Evolutionary conservation across 805 yeast genomes (phyloP), one percentile per base, ranked within the genome.

Genomic region (Hanseniaspora thailandica): DNA sequence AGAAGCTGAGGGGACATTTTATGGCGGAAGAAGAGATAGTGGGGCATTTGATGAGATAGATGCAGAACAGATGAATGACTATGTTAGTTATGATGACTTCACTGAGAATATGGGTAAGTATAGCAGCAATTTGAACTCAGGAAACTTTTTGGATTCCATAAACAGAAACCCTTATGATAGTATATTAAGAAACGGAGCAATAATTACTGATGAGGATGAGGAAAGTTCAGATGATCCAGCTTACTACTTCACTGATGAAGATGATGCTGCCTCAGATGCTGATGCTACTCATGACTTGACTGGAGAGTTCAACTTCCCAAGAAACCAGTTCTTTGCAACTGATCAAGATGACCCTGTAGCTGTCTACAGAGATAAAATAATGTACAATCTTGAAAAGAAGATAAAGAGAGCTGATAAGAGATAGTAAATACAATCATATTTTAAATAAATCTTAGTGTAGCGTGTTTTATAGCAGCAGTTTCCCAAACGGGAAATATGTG

Each of bases 221-320:
- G 93, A 85, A 59, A 84, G 84, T 58, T 94, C 93, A 0, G 89
- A 82, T 22, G 87, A 82, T 59, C 86, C 81, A 44, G 81, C 78
- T 57, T 81, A 76, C 1, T 73, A 62, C 26, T 56, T 56, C 15
- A 35, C 51, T n/a, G 46, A 59, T 45, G 63, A 61, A 12, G 63
- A 63, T 17, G 59, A 31, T 13, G 40, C 60, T 1, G 66, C 58
- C 53, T 60, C 66, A 47, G 68, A 68, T 34, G 70, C 67, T n/a
- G 63, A 64, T 23, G 69, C 61, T 9, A 66, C 60, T 7, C 61
- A 60, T 30, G 67, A 62, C 17, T 61, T 59, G n/a, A 64, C 64
- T 1, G 69, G 63, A 7, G 68, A 66, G 12, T 69, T 60, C 19
- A 44, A 36, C 23, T 53, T 47, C 25, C 55, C 55, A 19, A 60